phyloP scores from a whole-genome alignment of 441 rosid species.

The Euphorbia corollata region DNA sequence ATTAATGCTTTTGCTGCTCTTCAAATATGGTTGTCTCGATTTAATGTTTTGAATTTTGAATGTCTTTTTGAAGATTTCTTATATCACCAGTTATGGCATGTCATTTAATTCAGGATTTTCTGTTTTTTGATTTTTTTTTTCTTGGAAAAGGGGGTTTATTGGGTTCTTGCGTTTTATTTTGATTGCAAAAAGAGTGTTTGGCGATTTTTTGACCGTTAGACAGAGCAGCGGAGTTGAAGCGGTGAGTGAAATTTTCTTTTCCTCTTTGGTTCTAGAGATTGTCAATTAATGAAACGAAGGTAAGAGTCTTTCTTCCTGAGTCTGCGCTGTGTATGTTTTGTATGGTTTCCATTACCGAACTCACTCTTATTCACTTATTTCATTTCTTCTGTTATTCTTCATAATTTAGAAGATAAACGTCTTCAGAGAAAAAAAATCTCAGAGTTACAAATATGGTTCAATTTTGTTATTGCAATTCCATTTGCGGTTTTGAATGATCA shows the following conservation, averaged over 20 bases:
- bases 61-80: background rate
- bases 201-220: conserved; percentile 15
- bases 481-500: background rate
- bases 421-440: background rate
- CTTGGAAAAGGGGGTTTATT: background rate
- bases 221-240: background rate
- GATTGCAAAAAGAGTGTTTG: background rate
- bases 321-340: background rate
- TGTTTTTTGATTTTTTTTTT: background rate
- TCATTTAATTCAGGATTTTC: background rate
- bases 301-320: background rate
- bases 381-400: background rate
- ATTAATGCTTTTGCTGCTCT: background rate
- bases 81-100: conserved; percentile 13
- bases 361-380: background rate
- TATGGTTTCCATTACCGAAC: conserved; percentile 18
- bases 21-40: background rate
- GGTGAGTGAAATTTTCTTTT: conserved; percentile 11
- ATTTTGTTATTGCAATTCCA: background rate
- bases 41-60: conserved; percentile 17
- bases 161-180: background rate
- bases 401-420: background rate
- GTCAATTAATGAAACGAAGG: conserved; percentile 11
- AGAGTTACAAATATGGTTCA: background rate
- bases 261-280: conserved; percentile 19